phyloP scores from a whole-genome alignment of 176 grass and related monocot species.

The Triticum aestivum region IWGSC_CS_RefSeq_v2.1 NC_057798.1:745453639-745454138 shows the following conservation, averaged over 20 bases:
- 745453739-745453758: no score
- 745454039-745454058: background rate
- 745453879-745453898: background rate
- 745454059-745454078: conserved; percentile 27
- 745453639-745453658: no score
- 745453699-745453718: no score
- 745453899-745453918: background rate
- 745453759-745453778: no score
- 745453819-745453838: background rate
- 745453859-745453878: background rate
- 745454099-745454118: background rate
- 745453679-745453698: no score
- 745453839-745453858: background rate
- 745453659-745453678: no score
- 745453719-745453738: no score
- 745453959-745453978: background rate
- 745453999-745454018: conserved; percentile 7
- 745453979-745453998: conserved; percentile 17
- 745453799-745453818: no score
- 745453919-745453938: conserved; percentile 14
- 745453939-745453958: background rate
- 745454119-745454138: background rate
- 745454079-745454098: background rate
- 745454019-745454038: background rate
- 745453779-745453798: no score